These are phyloP conservation scores for Grigorovia humatica DNA, from an alignment of 805 yeast species.

Conservation along the genomic window DNA sequence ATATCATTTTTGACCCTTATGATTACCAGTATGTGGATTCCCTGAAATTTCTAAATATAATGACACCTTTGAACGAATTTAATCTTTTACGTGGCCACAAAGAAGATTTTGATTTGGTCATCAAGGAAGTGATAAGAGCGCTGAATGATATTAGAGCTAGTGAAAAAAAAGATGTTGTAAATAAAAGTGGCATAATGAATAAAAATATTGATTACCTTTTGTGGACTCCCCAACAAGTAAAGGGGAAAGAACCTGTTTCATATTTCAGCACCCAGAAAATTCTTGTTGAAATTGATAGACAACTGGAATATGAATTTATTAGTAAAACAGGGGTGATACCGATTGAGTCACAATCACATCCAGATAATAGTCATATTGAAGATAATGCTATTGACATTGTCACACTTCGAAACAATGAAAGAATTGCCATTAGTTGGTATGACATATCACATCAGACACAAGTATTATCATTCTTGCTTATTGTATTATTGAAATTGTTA, in stretches of 20 bases:
- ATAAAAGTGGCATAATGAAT: constrained; percentile 15
- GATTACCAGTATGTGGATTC: constrained; percentile 30
- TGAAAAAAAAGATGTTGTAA: constrained; percentile 16
- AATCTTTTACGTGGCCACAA: constrained; percentile 29
- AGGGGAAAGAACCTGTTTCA: constrained; percentile 13
- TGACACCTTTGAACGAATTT: constrained; percentile 29
- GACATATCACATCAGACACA: constrained; percentile 31
- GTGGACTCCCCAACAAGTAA: constrained; percentile 19
- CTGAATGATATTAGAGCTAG: constrained; percentile 19
- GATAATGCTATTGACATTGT: constrained; percentile 30
- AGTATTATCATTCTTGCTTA: constrained; percentile 26
- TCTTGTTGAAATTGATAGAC: constrained; percentile 26
- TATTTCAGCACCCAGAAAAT: constrained; percentile 28
- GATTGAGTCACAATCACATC: constrained; percentile 25
- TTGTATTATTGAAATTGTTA: constrained; percentile 24
- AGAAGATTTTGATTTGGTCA: constrained; percentile 29
- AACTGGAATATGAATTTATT: constrained; percentile 27
- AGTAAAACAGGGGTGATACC: constrained; percentile 29
- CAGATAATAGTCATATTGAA: constrained; percentile 22
- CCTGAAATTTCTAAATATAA: constrained; percentile 25
- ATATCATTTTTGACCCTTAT: constrained; percentile 26
- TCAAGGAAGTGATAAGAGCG: constrained; percentile 27
- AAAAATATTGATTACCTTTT: constrained; percentile 22
- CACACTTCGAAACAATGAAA: constrained; percentile 17
- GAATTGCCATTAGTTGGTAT: constrained; percentile 29